Conservation (phyloP, 208 protist species). For the Phytomonas sp. region DNA sequence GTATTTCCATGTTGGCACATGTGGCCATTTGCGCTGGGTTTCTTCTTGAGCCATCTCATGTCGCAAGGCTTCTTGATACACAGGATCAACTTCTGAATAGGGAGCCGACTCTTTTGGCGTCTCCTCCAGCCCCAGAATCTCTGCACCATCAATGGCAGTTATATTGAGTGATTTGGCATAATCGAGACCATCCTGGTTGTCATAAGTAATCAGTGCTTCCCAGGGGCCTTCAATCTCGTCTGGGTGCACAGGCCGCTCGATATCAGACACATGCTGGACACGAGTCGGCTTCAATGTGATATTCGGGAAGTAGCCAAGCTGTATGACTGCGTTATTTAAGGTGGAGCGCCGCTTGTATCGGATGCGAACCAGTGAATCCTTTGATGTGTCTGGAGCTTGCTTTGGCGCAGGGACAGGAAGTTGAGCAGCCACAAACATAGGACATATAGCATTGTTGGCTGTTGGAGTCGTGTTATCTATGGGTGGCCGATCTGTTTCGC, state of each 20-base stretch:
- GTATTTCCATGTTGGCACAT: slow-evolving; percentile 84
- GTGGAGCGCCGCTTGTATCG: slow-evolving; percentile 45
- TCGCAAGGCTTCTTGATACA: slow-evolving; percentile 68
- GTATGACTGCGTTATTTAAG: slow-evolving; percentile 57
- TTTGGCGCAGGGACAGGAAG: slow-evolving; percentile 61
- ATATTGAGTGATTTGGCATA: slow-evolving; percentile 66
- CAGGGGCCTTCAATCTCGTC: slow-evolving; percentile 88
- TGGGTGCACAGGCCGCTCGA: slow-evolving; percentile 75
- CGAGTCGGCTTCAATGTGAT: slow-evolving; percentile 38
- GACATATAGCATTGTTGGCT: neutral
- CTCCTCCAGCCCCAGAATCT: slow-evolving; percentile 40
- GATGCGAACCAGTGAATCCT: slow-evolving; percentile 71
- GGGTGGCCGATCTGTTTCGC: neutral
- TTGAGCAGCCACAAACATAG: slow-evolving; percentile 32
- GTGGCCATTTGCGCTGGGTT: slow-evolving; percentile 81
- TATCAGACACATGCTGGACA: slow-evolving; percentile 18
- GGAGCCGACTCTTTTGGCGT: slow-evolving; percentile 31
- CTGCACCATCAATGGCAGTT: slow-evolving; percentile 52
- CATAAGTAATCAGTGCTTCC: slow-evolving; percentile 77
- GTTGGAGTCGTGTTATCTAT: neutral
- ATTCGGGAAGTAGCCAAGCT: slow-evolving; percentile 83
- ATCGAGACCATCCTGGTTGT: slow-evolving; percentile 43
- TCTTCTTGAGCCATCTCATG: slow-evolving; percentile 67
- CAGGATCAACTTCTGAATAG: slow-evolving; percentile 45
- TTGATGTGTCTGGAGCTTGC: slow-evolving; percentile 28